phyloP scores from a whole-genome alignment of 805 yeast species.

The Blastobotrys peoriensis region DNA sequence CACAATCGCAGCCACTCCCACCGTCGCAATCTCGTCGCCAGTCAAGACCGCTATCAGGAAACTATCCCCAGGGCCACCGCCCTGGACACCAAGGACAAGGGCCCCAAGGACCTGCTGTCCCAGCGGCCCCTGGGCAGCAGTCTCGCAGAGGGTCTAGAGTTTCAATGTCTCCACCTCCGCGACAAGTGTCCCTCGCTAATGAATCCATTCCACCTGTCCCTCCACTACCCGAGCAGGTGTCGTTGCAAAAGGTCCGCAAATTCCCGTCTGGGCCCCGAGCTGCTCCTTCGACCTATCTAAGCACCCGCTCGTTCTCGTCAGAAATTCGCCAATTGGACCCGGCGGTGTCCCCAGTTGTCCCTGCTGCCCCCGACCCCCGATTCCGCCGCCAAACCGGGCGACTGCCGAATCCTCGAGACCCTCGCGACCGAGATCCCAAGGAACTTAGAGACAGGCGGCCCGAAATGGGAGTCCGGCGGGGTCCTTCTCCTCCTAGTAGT shows the following conservation, averaged over 20 bases:
- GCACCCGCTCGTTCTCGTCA: background rate
- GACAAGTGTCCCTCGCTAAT: background rate
- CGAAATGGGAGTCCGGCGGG: background rate
- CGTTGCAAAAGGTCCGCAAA: conserved; percentile 11
- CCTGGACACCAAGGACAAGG: no score
- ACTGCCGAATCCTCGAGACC: background rate
- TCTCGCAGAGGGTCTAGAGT: background rate
- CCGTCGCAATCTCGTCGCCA: no score
- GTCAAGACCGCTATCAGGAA: no score
- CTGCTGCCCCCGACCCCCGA: background rate
- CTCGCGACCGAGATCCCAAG: background rate
- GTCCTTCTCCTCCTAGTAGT: background rate
- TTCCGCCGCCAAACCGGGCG: background rate
- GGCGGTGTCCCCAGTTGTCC: background rate
- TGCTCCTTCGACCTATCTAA: background rate
- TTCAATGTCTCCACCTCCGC: conserved; percentile 3
- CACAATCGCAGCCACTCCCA: no score
- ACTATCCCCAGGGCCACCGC: no score
- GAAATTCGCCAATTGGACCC: background rate
- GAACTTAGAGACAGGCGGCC: background rate
- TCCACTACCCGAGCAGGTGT: conserved; percentile 18
- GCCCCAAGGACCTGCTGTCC: no score
- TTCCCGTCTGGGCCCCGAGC: conserved; percentile 4
- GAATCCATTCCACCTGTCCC: conserved; percentile 18
- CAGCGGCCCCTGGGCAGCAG: no score